Evolutionary conservation across 345 rosid genomes (phyloP), one percentile per base, ranked within the genome.

Genomic region (Raphanus sativus): DNA sequence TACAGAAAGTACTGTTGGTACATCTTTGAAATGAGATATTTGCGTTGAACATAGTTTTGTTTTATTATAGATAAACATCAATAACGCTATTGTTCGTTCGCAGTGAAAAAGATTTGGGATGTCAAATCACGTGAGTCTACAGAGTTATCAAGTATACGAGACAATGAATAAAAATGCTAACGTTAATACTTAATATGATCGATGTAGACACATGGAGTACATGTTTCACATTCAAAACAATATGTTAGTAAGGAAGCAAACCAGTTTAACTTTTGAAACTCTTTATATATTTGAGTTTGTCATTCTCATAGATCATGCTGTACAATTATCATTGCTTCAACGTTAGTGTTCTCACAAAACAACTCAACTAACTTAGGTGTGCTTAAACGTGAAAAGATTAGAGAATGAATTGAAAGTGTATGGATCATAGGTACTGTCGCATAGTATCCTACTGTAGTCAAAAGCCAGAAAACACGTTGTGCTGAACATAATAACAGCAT

Each of bases 21-120:
- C 74, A 29, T 61, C 34, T 60, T 33, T 6, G 72, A 65, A 72
- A 28, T 70, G 50, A 64, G 38, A 33, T 60, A 66, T 7, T 17
- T 66, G 77, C 81, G 77, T 78, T 78, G 77, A 78, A 78, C 77
- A 34, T 73, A 72, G 2, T 78, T 78, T 78, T 78, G 81, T 78
- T 72, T 60, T 70, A 70, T 72, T 65, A 13, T 9, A 62, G 8
- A 48, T 5, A 59, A 67, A 67, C 17, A 62, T 32, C 45, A 30
- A 71, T 21, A 52, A 62, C 50, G 33, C 16, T 38, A 77, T 58
- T 58, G 76, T 78, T 55, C 76, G 63, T 63, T 77, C 65, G 80
- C 75, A 55, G 80, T 36, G 75, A 5, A 4, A 21, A 70, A 64
- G 75, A 63, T 77, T 70, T 63, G 33, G 71, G 1, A 77, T 38